Evolutionary conservation across 2,329 filamentous ascomycete species (phyloP), one percentile per base, ranked within the genome.

Genomic region (Tolypocladium capitatum): DNA sequence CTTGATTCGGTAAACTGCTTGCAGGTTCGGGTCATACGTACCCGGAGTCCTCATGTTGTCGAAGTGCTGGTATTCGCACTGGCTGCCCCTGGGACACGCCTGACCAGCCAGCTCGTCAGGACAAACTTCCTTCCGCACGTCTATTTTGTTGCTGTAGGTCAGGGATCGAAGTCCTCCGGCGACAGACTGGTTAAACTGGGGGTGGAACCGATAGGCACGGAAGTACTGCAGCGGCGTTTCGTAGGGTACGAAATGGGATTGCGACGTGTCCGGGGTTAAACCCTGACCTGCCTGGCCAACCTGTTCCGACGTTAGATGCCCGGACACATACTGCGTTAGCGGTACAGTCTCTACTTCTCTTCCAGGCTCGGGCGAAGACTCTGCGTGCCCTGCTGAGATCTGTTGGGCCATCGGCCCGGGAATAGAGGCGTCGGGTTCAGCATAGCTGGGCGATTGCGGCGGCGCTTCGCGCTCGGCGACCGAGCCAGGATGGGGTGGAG

Each of bases 131-230:
- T 77, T 81, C 51, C 79, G 73, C 24, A 81, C 74, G 62, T 96
- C 81, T 66, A 98, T 94, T 56, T 82, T 83, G 66, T 94, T 86
- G 68, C 87, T 96, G 69, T 91, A 97, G 40, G 90, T 97, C 70
- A 94, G 74, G 53, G 92, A 97, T 61, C 84, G 83, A 60, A 89
- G 83, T 40, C 91, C 91, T 52, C 83, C 84, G 48, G 78, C 63
- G 49, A 95, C 81, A 48, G 78, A 71, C 45, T 83, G 65, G 54
- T 73, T 70, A 67, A 82, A 97, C 46, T 78, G 72, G 31, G 87
- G 86, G 61, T 97, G 90, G 62, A 91, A 96, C 56, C 91, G 87
- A 67, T 86, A 98, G 34, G 86, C 84, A 63, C 81, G 87, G 65
- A 97, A 96, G 56, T 78, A 77, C 55, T 78, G 80, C 51, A 98